phyloP scores from a whole-genome alignment of 208 protist genomes.

The Trypanosomatidae sp. region DNA sequence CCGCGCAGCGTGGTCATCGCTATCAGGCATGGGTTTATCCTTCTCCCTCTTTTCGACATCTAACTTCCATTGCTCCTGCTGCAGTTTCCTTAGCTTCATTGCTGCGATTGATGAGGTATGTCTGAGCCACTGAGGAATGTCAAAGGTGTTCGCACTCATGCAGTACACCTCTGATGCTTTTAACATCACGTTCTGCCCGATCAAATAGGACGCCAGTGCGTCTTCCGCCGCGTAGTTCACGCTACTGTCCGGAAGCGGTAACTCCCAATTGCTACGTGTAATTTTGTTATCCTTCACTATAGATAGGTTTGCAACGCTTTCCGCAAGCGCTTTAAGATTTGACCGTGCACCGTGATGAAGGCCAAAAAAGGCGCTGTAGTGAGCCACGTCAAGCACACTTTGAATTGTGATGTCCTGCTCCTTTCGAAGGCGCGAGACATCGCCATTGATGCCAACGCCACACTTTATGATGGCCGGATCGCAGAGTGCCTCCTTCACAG shows the following conservation, averaged over 20 bases:
- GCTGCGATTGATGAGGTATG: constrained; percentile 9
- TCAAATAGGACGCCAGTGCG: constrained; percentile 45
- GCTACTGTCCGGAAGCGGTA: constrained; percentile 24
- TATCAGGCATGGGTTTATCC: neutral
- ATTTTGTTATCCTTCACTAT: constrained; percentile 44
- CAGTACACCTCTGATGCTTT: constrained; percentile 9
- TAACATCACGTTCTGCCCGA: constrained; percentile 32
- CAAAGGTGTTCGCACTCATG: constrained; percentile 4
- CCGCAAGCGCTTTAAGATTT: constrained; percentile 34
- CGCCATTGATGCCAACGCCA: constrained; percentile 43
- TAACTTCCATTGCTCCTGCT: constrained; percentile 7
- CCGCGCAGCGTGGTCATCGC: neutral
- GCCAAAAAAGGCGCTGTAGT: constrained; percentile 30
- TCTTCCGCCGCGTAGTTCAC: constrained; percentile 58
- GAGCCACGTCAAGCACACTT: constrained; percentile 38
- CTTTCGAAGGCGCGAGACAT: constrained; percentile 32
- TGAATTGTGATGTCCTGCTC: constrained; percentile 34
- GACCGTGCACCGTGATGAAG: constrained; percentile 16
- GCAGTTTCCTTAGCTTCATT: constrained; percentile 21
- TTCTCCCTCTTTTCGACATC: constrained; percentile 1
- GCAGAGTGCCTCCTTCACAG: constrained; percentile 26
- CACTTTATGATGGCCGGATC: constrained; percentile 47
- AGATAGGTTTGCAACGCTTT: constrained; percentile 16
- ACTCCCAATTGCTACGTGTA: constrained; percentile 63
- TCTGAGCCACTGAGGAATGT: constrained; percentile 23